These are phyloP conservation scores for Papiliotrema laurentii DNA, from an alignment of 1,284 basidiomycete species.

Conservation along the genomic window DNA sequence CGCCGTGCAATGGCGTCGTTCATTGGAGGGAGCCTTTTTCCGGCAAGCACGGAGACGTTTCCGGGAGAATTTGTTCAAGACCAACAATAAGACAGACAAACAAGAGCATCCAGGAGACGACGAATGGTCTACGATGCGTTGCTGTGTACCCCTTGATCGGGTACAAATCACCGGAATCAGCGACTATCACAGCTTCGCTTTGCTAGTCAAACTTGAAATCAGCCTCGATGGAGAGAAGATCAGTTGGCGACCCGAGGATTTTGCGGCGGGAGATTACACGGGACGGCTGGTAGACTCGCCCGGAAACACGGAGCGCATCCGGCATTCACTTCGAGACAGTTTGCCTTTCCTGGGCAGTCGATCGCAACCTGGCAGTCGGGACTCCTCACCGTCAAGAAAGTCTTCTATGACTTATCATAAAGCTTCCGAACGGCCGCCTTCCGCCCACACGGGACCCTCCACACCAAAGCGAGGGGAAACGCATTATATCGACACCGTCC, in stretches of 20 bases:
- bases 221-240: conserved; percentile 13
- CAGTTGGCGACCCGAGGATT: conserved; percentile 11
- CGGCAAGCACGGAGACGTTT: conserved; percentile 33
- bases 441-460: background rate
- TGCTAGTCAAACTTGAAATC: conserved; percentile 36
- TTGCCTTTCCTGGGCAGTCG: too few relatives aligned
- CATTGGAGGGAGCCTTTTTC: conserved; percentile 52
- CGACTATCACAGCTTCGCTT: conserved; percentile 47
- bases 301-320: background rate
- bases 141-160: conserved; percentile 57
- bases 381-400: too few relatives aligned
- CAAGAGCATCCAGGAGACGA: conserved; percentile 10
- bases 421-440: background rate
- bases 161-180: conserved; percentile 43
- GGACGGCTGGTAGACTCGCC: background rate
- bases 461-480: background rate
- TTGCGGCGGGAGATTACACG: conserved; percentile 14
- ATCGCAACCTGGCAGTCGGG: too few relatives aligned
- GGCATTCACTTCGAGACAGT: too few relatives aligned
- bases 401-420: too few relatives aligned
- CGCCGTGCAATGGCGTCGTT: conserved; percentile 58
- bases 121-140: conserved; percentile 53
- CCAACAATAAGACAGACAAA: background rate
- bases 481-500: background rate
- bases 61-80: conserved; percentile 1